Evolutionary conservation across 2,329 filamentous ascomycete genomes (phyloP), one percentile per base, ranked within the genome.

Genomic region (Rosellinia necatrix): DNA sequence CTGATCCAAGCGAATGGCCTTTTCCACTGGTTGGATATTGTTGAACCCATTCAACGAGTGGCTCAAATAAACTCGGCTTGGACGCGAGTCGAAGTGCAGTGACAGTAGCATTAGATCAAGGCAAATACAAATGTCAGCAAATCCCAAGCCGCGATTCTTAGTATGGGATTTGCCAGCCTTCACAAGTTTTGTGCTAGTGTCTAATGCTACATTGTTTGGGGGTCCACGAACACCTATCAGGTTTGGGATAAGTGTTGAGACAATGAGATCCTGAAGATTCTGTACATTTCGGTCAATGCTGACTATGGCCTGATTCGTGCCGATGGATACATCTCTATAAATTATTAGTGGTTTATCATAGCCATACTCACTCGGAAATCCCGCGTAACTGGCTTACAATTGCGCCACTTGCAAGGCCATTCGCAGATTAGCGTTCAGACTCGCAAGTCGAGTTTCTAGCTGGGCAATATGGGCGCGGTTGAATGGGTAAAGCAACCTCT

Each of bases 401-500:
- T 10, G 27, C 10, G 30, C 29, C 32, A 32, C 21, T 12, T 47
- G 43, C 21, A 47, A 9, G 15, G 29, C 43, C 30, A 34, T 47
- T 21, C 34, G 43, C 13, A 47, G 27, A 47, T 25, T 9, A 32
- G 2, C 6, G 29, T 32, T 47, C 27, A 34, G 27, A 15, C 34
- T 47, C 43, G 13, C 34, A 4, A 47, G 10, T 25, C 30, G 27
- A 17, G 21, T 47, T 21, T 47, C 43, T 7, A 47, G 27, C 25
- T 47, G 21, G 13, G 10, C 21, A 29, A 47, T 35, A 15, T 34
- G 29, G 10, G 27, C 21, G 29, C 43, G 29, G 43, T 47, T 34
- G 29, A 47, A 47, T n/a, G 43, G 43, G 22, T 47, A 47, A 8
- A n/a, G 17, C 30, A 47, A n/a, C 43, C 22, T 47, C 19, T 47